Percentiles rank a stretch among this genome's conserved stretches.
Conservation (phyloP, 2,329 filamentous ascomycete genomes). For the Xylariaceae sp. region DNA sequence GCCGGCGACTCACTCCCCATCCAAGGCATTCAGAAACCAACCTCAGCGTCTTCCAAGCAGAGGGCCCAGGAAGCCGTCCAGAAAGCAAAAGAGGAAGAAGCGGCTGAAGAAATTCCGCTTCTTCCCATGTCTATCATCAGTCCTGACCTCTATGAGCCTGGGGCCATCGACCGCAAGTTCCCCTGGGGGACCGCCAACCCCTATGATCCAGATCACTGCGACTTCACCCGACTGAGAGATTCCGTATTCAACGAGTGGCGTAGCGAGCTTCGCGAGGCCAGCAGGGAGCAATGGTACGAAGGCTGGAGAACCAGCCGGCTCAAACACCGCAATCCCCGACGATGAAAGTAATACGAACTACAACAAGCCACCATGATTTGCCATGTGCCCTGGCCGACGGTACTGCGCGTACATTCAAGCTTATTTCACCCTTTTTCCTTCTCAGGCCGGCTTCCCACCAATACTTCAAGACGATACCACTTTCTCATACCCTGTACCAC, state of each 20-base stretch:
- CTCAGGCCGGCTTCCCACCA: too few species aligned
- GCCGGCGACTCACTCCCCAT: constrained; percentile 33
- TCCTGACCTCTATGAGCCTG: constrained; percentile 81
- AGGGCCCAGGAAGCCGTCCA: constrained; percentile 39
- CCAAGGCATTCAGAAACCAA: constrained; percentile 29
- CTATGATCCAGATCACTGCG: constrained; percentile 84
- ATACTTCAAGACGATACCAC: too few species aligned
- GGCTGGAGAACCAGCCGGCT: constrained; percentile 76
- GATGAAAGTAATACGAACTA: constrained; percentile 21
- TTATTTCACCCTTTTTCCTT: too few species aligned
- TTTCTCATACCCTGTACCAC: too few species aligned
- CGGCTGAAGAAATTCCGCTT: constrained; percentile 53
- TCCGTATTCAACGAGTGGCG: constrained; percentile 93
- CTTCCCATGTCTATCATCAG: constrained; percentile 90
- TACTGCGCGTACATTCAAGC: too few species aligned
- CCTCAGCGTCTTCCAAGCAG: constrained; percentile 34
- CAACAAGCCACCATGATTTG: too few species aligned
- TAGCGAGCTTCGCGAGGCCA: constrained; percentile 79
- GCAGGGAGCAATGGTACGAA: constrained; percentile 90
- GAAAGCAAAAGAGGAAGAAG: constrained; percentile 38
- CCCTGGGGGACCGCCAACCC: constrained; percentile 97
- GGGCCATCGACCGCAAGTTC: constrained; percentile 75
- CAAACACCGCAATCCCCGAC: constrained; percentile 40
- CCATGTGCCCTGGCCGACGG: background rate
- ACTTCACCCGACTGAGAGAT: constrained; percentile 85